Evolutionary conservation across 2,329 filamentous ascomycete species (phyloP), one percentile per base, ranked within the genome.

Genomic region (Phaeosphaeriaceae sp.): DNA sequence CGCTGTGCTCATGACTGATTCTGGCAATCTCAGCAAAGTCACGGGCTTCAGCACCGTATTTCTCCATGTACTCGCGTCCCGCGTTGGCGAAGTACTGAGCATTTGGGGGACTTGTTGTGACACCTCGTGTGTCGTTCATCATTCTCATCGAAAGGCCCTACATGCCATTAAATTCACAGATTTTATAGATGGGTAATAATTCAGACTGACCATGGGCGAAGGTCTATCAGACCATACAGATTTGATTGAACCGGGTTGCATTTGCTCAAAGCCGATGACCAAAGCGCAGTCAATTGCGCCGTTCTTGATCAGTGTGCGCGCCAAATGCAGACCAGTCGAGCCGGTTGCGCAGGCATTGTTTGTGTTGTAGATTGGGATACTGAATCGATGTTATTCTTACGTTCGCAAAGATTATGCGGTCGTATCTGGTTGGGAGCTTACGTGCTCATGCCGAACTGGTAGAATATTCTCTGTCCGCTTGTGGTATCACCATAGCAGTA

Each of bases 311-410:
- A 95, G 84, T 24, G 89, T 91, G 21, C 92, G 86, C 1, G 85
- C 94, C 83, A 97, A 89, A 72, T 89, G 88, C 49, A 97, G 82
- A 7, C 94, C 94, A 0, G 93, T 96, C 1, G 90, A 93, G 10
- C 94, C 94, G 0, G 94, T 97, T 3, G 92, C 92, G 83, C 94
- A 97, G 82, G 97, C 96, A 84, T 97, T 97, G 85, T 97, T 97
- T 72, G 96, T 92, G 74, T 98, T 98, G 84, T 95, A 93, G 76
- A 98, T 93, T 71, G 94, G 94, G 68, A 98, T 97, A 15, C 71
- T 73, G 40, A 1, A 22, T 17, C 1, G 0, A 74, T 89, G 44
- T 67, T 36, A 69, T 51, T 24, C 19, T 49, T 45, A 2, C 33
- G 6, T 15, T 52, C 2, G 2, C 15, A 24, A 20, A 21, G 7